phyloP scores from a whole-genome alignment of 1,284 basidiomycete genomes.

The Blastosporella zonata region DNA sequence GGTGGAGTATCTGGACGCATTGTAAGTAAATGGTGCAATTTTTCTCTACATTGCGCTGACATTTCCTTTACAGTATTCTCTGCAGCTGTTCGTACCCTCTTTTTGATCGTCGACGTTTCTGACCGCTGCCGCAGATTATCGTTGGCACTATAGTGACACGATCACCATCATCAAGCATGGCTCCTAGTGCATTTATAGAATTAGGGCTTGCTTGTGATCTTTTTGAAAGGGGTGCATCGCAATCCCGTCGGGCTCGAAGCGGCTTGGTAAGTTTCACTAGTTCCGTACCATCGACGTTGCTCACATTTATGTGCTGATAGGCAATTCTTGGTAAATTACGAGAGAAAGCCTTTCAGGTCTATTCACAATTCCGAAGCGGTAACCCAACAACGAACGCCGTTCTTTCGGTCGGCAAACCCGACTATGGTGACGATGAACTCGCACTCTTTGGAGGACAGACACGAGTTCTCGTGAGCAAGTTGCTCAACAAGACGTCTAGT shows the following conservation, averaged over 20 bases:
- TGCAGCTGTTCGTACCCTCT: slow-evolving; percentile 41
- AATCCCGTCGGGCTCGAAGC: slow-evolving; percentile 47
- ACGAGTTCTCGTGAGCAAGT: slow-evolving; percentile 50
- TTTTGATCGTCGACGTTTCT: slow-evolving; percentile 1
- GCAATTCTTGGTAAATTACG: slow-evolving; percentile 46
- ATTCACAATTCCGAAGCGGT: slow-evolving; percentile 40
- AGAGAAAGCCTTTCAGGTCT: slow-evolving; percentile 47
- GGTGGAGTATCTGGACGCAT: slow-evolving; percentile 56
- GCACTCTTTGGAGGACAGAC: slow-evolving; percentile 67
- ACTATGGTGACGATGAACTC: slow-evolving; percentile 58
- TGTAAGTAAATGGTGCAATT: slow-evolving; percentile 26
- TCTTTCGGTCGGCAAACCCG: slow-evolving; percentile 36
- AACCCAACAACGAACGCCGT: slow-evolving; percentile 31
- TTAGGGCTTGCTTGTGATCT: slow-evolving; percentile 53
- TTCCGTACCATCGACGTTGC: too few species aligned
- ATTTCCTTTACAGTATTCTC: slow-evolving; percentile 40
- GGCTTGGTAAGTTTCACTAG: slow-evolving; percentile 41
- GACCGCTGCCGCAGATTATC: slow-evolving; percentile 39
- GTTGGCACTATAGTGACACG: slow-evolving; percentile 55
- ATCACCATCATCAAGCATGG: slow-evolving; percentile 56
- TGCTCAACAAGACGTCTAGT: slow-evolving; percentile 30
- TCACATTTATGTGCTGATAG: slow-evolving; percentile 26
- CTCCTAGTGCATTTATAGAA: slow-evolving; percentile 53
- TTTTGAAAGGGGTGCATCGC: slow-evolving; percentile 46
- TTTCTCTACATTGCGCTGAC: background rate